phyloP scores from a whole-genome alignment of 495 filamentous ascomycete species.

The Neurospora sublineolata region DNA sequence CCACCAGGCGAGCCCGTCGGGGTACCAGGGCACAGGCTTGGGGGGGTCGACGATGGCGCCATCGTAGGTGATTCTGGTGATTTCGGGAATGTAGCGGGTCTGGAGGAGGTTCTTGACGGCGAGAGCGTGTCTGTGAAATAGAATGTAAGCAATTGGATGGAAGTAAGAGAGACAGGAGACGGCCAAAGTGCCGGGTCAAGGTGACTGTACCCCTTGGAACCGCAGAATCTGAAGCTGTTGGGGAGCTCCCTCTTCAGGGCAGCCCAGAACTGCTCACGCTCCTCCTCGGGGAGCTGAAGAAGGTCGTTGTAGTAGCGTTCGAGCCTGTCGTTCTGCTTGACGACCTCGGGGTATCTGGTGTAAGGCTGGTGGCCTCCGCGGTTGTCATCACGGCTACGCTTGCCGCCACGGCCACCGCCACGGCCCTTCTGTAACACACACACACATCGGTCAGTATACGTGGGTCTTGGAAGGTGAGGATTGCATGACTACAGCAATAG shows the following conservation, averaged over 20 bases:
- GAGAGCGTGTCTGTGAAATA: constrained; percentile 57
- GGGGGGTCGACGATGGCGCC: constrained; percentile 72
- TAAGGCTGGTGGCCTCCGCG: constrained; percentile 20
- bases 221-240: constrained; percentile 93
- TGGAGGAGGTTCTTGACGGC: constrained; percentile 74
- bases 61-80: constrained; percentile 68
- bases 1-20: constrained; percentile 83
- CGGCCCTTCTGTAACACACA: constrained; percentile 1
- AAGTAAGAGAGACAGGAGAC: neutral
- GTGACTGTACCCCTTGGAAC: constrained; percentile 60
- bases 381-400: neutral
- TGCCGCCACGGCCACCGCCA: constrained; percentile 9
- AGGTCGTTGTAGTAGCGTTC: constrained; percentile 75
- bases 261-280: constrained; percentile 70
- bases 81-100: constrained; percentile 80
- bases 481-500: neutral
- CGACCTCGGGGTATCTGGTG: constrained; percentile 44
- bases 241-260: constrained; percentile 71
- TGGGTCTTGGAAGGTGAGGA: neutral
- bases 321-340: constrained; percentile 62
- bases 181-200: neutral
- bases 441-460: neutral
- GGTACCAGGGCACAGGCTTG: constrained; percentile 74
- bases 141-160: constrained; percentile 1
- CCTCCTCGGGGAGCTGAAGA: constrained; percentile 58